Percentiles rank a stretch among this genome's conserved stretches.
phyloP scores from a whole-genome alignment of 352 stramenopile genomes.

The Phytophthora meadii region DNA sequence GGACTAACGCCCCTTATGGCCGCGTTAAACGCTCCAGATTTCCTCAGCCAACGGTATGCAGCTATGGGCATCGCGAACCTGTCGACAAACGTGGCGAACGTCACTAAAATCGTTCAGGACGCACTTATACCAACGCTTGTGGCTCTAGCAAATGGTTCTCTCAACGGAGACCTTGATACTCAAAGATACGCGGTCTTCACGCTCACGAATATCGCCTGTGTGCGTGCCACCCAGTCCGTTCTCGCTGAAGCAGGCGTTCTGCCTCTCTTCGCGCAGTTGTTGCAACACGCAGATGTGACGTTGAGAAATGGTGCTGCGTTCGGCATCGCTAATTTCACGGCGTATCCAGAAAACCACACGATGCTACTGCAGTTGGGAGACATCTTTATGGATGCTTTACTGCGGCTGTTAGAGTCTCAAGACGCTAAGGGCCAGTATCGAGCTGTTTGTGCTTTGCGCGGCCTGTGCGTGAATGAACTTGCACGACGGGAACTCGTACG shows the following conservation, averaged over 20 bases:
- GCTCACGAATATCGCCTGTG: constrained; percentile 94
- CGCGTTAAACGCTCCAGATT: constrained; percentile 92
- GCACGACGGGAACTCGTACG: constrained; percentile 92
- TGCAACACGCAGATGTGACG: constrained; percentile 84
- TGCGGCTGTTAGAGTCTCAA: constrained; percentile 63
- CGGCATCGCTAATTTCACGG: constrained; percentile 94
- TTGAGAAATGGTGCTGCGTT: constrained; percentile 92
- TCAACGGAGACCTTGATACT: constrained; percentile 91
- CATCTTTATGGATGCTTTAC: constrained; percentile 60
- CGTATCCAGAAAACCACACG: constrained; percentile 92
- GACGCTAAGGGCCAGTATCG: constrained; percentile 90
- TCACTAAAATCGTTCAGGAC: constrained; percentile 92
- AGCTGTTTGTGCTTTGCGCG: constrained; percentile 91
- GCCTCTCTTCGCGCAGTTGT: constrained; percentile 68
- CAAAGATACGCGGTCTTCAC: constrained; percentile 94
- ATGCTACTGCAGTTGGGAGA: constrained; percentile 69
- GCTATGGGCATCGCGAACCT: constrained; percentile 97
- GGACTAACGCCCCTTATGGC: constrained; percentile 89
- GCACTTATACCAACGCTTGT: constrained; percentile 90
- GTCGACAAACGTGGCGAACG: constrained; percentile 91
- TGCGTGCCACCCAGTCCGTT: constrained; percentile 83
- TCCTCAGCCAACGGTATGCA: constrained; percentile 93
- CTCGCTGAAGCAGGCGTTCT: constrained; percentile 82
- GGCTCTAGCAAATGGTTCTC: constrained; percentile 71
- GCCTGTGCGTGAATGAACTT: constrained; percentile 89